Conservation (phyloP, 2,329 filamentous ascomycete genomes). For the Monosporascus sp. region DNA sequence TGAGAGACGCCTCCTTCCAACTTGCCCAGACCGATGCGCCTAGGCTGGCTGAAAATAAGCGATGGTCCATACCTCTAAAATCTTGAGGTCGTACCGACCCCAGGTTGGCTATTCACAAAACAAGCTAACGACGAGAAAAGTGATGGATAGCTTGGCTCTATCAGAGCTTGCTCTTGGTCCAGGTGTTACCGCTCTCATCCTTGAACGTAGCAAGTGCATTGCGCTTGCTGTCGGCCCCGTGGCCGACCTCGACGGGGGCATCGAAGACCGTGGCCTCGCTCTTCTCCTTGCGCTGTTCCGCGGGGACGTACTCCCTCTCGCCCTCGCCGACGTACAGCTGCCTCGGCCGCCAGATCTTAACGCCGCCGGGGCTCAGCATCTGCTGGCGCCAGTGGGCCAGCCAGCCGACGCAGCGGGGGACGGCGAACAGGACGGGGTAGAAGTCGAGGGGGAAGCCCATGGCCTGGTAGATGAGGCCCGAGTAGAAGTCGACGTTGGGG, state of each 20-base stretch:
- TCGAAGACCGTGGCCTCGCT: conserved; percentile 27
- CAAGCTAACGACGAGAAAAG: too few species aligned
- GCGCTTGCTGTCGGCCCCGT: conserved; percentile 39
- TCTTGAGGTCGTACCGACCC: too few species aligned
- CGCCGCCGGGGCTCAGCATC: conserved; percentile 39
- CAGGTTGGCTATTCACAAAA: too few species aligned
- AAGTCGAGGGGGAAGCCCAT: conserved; percentile 50
- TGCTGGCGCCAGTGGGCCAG: conserved; percentile 47
- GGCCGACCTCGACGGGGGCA: conserved; percentile 30
- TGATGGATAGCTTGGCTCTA: too few species aligned
- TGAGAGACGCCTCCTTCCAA: too few species aligned
- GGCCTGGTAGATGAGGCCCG: conserved; percentile 46
- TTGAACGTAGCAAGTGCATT: conserved; percentile 35
- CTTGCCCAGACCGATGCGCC: too few species aligned
- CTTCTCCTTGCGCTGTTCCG: conserved; percentile 28
- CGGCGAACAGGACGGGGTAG: conserved; percentile 46
- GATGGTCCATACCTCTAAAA: too few species aligned
- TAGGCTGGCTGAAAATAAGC: too few species aligned
- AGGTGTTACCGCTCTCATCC: conserved; percentile 30
- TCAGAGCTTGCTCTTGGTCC: conserved; percentile 24
- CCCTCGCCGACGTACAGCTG: conserved; percentile 43
- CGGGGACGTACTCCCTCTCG: conserved; percentile 39
- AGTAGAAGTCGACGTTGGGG: conserved; percentile 49
- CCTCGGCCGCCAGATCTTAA: conserved; percentile 47
- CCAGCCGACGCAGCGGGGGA: conserved; percentile 46